Evolutionary conservation across 257 asterid species (phyloP), one percentile per base, ranked within the genome.

Genomic region (Ocimum tenuiflorum): DNA sequence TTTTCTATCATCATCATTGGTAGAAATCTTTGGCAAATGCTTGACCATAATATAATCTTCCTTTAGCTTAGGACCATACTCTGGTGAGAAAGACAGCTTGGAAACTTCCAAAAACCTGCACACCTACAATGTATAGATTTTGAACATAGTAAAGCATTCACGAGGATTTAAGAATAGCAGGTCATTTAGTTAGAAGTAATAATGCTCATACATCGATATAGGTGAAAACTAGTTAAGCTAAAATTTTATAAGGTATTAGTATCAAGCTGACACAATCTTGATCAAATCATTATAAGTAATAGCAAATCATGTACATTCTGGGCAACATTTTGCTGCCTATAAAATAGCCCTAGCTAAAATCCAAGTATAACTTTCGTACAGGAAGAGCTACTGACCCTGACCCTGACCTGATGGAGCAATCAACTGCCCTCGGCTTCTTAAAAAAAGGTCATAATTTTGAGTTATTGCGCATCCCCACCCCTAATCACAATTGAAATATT

Each of bases 41-140:
- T 87, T 87, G 82, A 88, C 97, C 95, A 91, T 79, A 64, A 91
- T 75, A 72, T 78, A 91, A 38, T 88, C 97, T 79, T 91, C 97
- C 79, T 91, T 91, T 38, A 91, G 78, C 88, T 88, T 91, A 65
- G 97, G 97, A 53, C 96, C 97, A 79, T 91, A 91, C 67, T 91
- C 97, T 3, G 89, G 91, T n/a, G 88, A 81, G 81, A 91, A 91
- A 59, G 97, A 91, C 79, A 91, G 76, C 77, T 72, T 86, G 41
- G 97, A 91, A 78, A 91, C 97, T 76, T 88, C 97, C 85, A 91
- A 72, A 70, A 91, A 91, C 71, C 71, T 88, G 82, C 98, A 92
- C 39, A 87, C 98, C 98, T 92, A 68, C 65, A 73, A 62, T 33
- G 42, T 69, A 47, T 17, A 73, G 51, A 62, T 43, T 38, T 52